Evolutionary conservation across 2,329 filamentous ascomycete species (phyloP).

Genomic region (Xylariaceae sp.): DNA sequence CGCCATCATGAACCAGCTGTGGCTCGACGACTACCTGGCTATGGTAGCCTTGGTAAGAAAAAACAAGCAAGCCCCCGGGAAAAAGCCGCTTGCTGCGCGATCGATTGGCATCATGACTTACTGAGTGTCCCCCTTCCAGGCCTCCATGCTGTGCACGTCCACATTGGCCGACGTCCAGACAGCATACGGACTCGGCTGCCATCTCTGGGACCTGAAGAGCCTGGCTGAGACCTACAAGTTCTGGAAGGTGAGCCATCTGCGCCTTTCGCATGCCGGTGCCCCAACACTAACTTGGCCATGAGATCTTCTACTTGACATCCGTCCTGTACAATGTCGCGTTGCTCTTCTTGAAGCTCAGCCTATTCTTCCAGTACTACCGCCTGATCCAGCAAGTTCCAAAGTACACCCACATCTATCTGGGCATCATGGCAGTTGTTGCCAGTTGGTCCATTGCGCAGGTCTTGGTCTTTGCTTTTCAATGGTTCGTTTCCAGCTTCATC

Average conservation of each 20-base stretch:
- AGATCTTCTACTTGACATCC: constrained; percentile 13
- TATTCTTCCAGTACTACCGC: constrained; percentile 19
- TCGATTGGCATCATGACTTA: too few relatives aligned
- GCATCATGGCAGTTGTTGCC: constrained; percentile 9
- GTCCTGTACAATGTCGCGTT: constrained; percentile 13
- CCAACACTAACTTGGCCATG: constrained; percentile 3
- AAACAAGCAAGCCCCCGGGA: too few relatives aligned
- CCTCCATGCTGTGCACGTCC: too few relatives aligned
- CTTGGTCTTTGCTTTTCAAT: constrained; percentile 8
- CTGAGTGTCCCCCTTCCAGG: too few relatives aligned
- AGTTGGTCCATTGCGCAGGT: constrained; percentile 14
- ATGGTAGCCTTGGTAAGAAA: constrained; percentile 11
- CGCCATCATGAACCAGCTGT: constrained; percentile 9
- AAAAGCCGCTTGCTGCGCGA: too few relatives aligned
- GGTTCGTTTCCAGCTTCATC: constrained; percentile 8
- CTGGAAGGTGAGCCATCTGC: constrained; percentile 10
- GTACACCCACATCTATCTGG: constrained; percentile 11
- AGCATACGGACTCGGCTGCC: neutral
- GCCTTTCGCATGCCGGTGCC: neutral
- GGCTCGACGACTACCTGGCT: constrained; percentile 13
- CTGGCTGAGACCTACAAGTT: constrained; percentile 11
- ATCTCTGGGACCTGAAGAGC: neutral
- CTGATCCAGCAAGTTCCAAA: constrained; percentile 13
- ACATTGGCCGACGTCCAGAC: too few relatives aligned
- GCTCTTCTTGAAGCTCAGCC: constrained; percentile 14